A percentile compares a stretch with the other conserved stretches of the same genome.
phyloP scores from a whole-genome alignment of 2,329 filamentous ascomycete genomes.

The Juglanconis juglandina region DNA sequence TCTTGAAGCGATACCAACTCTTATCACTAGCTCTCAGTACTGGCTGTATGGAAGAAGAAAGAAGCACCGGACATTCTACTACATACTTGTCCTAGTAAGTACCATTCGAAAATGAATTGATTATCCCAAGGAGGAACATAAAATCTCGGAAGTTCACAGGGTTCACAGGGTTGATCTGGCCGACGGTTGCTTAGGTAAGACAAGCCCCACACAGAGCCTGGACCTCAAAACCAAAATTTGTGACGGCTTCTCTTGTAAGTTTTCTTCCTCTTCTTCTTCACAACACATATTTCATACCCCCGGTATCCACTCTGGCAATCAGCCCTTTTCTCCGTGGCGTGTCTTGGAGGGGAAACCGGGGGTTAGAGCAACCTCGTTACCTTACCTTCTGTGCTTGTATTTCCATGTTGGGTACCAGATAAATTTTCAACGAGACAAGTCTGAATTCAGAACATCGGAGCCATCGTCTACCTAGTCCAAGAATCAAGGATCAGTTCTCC shows the following conservation, averaged over 20 bases:
- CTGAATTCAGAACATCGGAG: neutral
- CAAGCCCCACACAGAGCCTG: neutral
- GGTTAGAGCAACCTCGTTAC: constrained; percentile 55
- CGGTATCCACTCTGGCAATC: constrained; percentile 68
- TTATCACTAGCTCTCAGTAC: no score
- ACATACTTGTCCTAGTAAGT: no score
- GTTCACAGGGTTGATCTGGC: no score
- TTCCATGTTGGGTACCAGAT: constrained; percentile 30
- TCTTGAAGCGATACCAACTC: no score
- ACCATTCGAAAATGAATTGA: no score
- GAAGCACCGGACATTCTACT: no score
- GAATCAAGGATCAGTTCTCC: neutral
- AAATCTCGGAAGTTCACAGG: no score
- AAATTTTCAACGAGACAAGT: constrained; percentile 28
- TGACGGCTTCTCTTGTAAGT: neutral
- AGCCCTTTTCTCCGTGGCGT: constrained; percentile 46
- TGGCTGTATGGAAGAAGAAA: no score
- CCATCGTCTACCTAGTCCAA: neutral
- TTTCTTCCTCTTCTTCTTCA: constrained; percentile 28
- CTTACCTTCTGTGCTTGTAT: constrained; percentile 47
- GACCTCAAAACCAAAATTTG: constrained; percentile 18
- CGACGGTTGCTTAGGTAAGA: constrained; percentile 6
- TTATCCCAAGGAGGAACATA: no score
- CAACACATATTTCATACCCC: constrained; percentile 43
- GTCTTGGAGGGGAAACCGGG: constrained; percentile 67